Evolutionary conservation across 1,139 yeast species (phyloP).

Genomic region (Yamadazyma blattariae): DNA sequence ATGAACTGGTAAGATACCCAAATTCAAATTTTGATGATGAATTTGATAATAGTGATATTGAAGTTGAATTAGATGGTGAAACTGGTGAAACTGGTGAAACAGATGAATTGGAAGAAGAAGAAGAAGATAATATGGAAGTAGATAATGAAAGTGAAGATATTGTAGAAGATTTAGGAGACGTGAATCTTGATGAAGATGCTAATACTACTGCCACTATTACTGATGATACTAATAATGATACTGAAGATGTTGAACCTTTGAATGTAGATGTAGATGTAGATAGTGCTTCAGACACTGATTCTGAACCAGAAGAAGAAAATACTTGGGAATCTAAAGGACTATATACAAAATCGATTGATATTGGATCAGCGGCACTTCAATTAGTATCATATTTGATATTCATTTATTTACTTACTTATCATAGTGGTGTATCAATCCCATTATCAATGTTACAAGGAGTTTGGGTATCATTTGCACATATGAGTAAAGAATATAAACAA

Average conservation of each 20-base stretch:
- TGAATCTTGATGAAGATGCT: no score
- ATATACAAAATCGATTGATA: slow-evolving; percentile 57
- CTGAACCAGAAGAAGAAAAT: slow-evolving; percentile 12
- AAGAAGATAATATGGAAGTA: background rate
- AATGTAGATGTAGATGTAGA: background rate
- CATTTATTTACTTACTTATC: slow-evolving; percentile 39
- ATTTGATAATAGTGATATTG: slow-evolving; percentile 5
- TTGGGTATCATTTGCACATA: slow-evolving; percentile 48
- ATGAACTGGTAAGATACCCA: slow-evolving; percentile 48
- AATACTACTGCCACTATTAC: no score
- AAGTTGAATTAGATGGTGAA: slow-evolving; percentile 6
- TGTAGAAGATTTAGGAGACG: slow-evolving; percentile 6
- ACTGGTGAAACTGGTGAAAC: background rate
- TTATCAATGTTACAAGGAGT: slow-evolving; percentile 67
- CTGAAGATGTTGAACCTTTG: background rate
- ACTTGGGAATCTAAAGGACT: slow-evolving; percentile 73
- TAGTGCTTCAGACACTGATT: slow-evolving; percentile 50
- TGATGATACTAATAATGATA: background rate
- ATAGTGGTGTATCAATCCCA: slow-evolving; percentile 60
- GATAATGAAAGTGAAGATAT: slow-evolving; percentile 2
- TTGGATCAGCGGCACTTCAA: slow-evolving; percentile 44
- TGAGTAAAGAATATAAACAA: slow-evolving; percentile 50
- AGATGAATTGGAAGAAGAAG: background rate
- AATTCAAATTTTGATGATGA: slow-evolving; percentile 10
- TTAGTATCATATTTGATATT: slow-evolving; percentile 30